Evolutionary conservation across 108 stramenopile genomes (phyloP), one percentile per base, ranked within the genome.

Genomic region (Hondaea fermentalgiana): DNA sequence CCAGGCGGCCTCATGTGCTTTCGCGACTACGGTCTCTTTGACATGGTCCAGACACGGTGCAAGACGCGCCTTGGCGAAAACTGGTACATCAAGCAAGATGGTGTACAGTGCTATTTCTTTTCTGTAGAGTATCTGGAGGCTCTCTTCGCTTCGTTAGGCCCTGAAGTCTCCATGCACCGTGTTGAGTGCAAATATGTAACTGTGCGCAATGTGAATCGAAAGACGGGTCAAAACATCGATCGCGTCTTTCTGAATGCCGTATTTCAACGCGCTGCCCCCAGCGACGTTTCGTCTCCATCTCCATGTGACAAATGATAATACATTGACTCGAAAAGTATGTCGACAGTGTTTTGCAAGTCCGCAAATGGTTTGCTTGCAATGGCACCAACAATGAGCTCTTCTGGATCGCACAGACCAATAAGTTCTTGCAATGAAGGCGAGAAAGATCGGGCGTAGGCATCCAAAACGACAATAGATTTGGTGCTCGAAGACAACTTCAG

Each of bases 11-110:
- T 25, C 23, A 10, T 83, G n/a, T 83, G 45, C 25, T 83, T 83
- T 23, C 76, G 76, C n/a, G 76, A 83, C 1, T 83, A 83, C 4
- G 76, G 76, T 6, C 76, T 83, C 45, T 83, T 53, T 35, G 76
- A 83, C 23, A 83, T 83, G 76, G 76, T 83, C 6, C 76, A 83
- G 51, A 47, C 51, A 14, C 12, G 76, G n/a, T 83, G 76, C 76
- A 53, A 83, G 4, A 83, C 45, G 4, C 76, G 76, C 76, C 45
- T 83, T 53, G 76, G 76, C 19, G 76, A 83, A 6, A 83, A 83
- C 3, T 53, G 76, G 76, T 83, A 83, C 28, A 83, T 83, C n/a
- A 83, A 83, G 23, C 45, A 53, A 17, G 76, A 83, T 23, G 76
- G 76, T 17, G 51, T 83, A 23, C 76, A 83, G 51, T 83, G 76